Base-by-base conservation (phyloP, 192 early-diverging fungal genomes). In the Lunasporangiospora selenospora region DNA sequence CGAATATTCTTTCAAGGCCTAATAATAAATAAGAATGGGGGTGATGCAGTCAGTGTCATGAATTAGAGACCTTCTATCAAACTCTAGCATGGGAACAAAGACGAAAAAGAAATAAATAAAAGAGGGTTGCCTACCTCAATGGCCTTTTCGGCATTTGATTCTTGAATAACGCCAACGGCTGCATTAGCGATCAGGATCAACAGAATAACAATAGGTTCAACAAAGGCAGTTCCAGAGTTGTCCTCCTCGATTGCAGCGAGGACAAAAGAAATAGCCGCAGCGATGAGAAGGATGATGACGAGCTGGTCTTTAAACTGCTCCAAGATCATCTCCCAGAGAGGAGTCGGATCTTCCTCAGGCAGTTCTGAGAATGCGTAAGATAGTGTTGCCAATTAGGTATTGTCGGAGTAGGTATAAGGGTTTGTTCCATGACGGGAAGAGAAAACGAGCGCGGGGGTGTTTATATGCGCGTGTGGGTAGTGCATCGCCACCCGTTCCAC, bases 291-390 rank as follows among this genome's bases (percentile, higher is more conserved):
- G 55, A 99, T 99, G 34, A 98, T 81, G 24, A 99, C 98, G 34
- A 99, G 88, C 76, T 98, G 96, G 83, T 99, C 98, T 80, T 97
- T 83, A 80, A 99, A 98, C 81, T 99, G 98, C 77, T 95, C 96
- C 46, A 95, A 66, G 50, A 99, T 92, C 58, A 99, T 86, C 65
- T 92, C 79, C 90, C 92, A 96, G 4, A 98, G 77, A 13, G 98
- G 94, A 6, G 94, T 97, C 18, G 88, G 78, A 31, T 92, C 90
- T 34, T 98, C 94, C 39, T 92, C 88, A 49, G 96, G 93, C 33
- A 99, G 85, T 78, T 93, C 95, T 82, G 58, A 43, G 60, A n/a
- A n/a, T n/a, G n/a, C n/a, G n/a, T n/a, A n/a, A n/a, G n/a, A n/a
- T n/a, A n/a, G n/a, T n/a, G n/a, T n/a, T n/a, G n/a, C n/a, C n/a